Evolutionary conservation across 805 yeast genomes (phyloP), one percentile per base, ranked within the genome.

Genomic region (Metschnikowia anglica): DNA sequence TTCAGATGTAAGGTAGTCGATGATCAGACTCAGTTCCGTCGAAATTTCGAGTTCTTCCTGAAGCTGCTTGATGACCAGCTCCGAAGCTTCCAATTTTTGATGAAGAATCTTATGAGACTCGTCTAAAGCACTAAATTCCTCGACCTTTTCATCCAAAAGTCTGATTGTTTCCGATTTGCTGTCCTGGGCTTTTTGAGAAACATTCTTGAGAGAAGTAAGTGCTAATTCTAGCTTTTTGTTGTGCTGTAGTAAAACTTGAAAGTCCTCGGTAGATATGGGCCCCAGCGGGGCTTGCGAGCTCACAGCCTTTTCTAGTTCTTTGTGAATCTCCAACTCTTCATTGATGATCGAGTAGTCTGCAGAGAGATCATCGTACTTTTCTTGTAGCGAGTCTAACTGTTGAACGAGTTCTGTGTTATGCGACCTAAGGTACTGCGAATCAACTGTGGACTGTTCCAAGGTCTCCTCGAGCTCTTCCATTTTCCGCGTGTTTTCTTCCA

Each of bases 221-320:
- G 79, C 73, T n/a, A 56, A 29, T 47, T 76, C 79, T 18, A 79
- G 52, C 28, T 59, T 54, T 39, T 55, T 61, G 39, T 72, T 73
- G 20, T 68, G 56, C 30, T 55, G 59, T 2, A 67, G 37, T 3
- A 70, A 35, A 5, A 48, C 29, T 21, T 53, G 41, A 16, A 58
- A 44, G 36, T 64, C 65, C 16, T 50, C 45, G 11, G 40, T 45
- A 2, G 53, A 34, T 3, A 48, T 40, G 3, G 49, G 41, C 5
- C 49, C 45, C n/a, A 44, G 39, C 4, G 40, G 43, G 11, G 51
- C 43, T 26, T 52, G 57, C 5, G 49, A 36, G 5, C 48, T 47
- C 12, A 70, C 53, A 16, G 66, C 72, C 9, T 49, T 38, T 41
- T 65, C 71, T n/a, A 70, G 45, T 47, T 70, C 68, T 33, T 60